Percentiles rank a stretch among this genome's conserved stretches.
phyloP scores from a whole-genome alignment of 768 basidiomycete genomes.

The Russula sp. region DNA sequence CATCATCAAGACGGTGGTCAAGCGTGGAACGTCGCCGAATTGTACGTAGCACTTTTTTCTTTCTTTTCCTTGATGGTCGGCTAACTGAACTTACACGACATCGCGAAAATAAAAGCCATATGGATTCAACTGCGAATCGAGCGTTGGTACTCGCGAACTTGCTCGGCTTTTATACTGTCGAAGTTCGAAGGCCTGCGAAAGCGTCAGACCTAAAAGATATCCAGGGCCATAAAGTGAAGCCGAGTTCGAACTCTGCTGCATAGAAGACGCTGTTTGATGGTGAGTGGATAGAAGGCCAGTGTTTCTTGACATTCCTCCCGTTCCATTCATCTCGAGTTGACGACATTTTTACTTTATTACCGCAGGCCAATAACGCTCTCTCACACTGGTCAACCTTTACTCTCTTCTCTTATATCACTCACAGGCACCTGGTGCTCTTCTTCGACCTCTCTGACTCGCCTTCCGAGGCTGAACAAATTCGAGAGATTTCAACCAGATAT shows the following conservation, averaged over 20 bases:
- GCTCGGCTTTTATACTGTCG: conserved; percentile 77
- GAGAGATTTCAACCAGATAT: too few relatives aligned
- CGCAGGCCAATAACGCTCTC: too few relatives aligned
- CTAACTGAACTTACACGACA: not conserved
- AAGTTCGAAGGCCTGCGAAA: conserved; percentile 62
- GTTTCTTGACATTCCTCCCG: too few relatives aligned
- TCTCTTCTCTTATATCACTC: too few relatives aligned
- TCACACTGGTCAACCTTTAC: too few relatives aligned
- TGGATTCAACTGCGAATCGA: too few relatives aligned
- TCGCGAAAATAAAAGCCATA: too few relatives aligned
- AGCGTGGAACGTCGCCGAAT: conserved; percentile 84
- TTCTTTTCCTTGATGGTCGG: too few relatives aligned
- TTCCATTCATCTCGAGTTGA: not conserved
- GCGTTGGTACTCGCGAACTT: conserved; percentile 75
- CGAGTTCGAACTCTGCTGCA: conserved; percentile 36
- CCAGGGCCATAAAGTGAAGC: conserved; percentile 68
- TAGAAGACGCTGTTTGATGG: conserved; percentile 71
- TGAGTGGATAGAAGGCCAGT: conserved; percentile 75
- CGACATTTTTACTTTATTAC: too few relatives aligned
- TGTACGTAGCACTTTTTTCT: conserved; percentile 46
- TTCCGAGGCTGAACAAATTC: too few relatives aligned
- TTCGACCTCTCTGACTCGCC: too few relatives aligned
- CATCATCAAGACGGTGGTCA: conserved; percentile 82
- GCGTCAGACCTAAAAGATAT: conserved; percentile 86
- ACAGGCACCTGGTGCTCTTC: too few relatives aligned